phyloP scores from a whole-genome alignment of 1,284 basidiomycete species.

The Papiliotrema flavescens region DNA sequence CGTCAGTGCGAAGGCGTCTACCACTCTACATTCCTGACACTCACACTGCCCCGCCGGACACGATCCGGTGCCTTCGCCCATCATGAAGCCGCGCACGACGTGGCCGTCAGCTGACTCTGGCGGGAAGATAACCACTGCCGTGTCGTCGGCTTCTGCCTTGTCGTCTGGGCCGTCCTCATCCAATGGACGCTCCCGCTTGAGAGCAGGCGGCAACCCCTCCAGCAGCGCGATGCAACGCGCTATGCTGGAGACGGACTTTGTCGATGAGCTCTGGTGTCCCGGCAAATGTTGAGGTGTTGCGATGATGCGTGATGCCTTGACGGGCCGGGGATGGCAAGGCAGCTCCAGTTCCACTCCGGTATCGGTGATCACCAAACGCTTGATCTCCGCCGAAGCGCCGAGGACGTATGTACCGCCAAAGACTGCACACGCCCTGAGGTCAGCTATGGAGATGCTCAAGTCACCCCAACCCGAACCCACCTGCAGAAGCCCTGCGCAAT shows the following conservation, averaged over 20 bases:
- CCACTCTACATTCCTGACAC: too few relatives aligned
- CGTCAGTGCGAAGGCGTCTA: too few relatives aligned
- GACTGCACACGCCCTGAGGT: constrained; percentile 71
- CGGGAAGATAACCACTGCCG: constrained; percentile 75
- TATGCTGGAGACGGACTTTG: neutral
- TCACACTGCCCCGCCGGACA: constrained; percentile 78
- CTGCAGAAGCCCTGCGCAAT: constrained; percentile 88
- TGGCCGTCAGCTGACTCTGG: constrained; percentile 56
- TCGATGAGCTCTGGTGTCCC: constrained; percentile 19
- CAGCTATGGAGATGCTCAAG: too few relatives aligned
- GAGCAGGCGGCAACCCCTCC: constrained; percentile 46
- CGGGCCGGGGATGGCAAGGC: constrained; percentile 55
- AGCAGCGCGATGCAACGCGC: constrained; percentile 69
- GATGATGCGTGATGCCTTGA: constrained; percentile 53
- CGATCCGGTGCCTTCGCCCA: constrained; percentile 79
- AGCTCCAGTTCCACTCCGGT: constrained; percentile 51
- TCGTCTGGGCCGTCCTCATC: constrained; percentile 27
- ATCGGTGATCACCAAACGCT: constrained; percentile 17
- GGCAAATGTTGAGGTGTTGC: constrained; percentile 53
- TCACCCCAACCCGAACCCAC: constrained; percentile 25
- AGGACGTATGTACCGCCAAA: constrained; percentile 80
- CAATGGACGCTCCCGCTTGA: constrained; percentile 17
- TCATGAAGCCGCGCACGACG: constrained; percentile 66
- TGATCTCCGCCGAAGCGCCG: constrained; percentile 44
- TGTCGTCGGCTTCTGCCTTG: constrained; percentile 55